Evolutionary conservation across 345 rosid genomes (phyloP), one percentile per base, ranked within the genome.

Genomic region (Ailanthus altissimus): DNA sequence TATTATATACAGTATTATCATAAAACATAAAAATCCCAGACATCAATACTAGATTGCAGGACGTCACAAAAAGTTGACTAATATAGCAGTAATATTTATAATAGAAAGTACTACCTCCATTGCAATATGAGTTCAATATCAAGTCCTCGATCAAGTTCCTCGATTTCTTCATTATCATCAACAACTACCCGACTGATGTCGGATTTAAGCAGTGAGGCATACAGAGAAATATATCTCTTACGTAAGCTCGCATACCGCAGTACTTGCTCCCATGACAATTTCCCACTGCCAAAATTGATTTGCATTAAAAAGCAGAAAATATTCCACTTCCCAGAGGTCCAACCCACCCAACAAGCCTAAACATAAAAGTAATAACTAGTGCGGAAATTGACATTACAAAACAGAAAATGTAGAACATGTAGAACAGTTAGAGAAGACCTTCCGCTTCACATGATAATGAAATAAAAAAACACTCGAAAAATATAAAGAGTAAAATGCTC

Each of bases 261-360:
- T 58, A 96, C 89, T 80, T 91, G 92, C 79, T 92, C 98, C 99
- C 99, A 96, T 12, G 97, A 93, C 85, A 93, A 78, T 76, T 81
- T 96, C 79, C 99, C 98, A 77, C 99, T 96, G 97, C 87, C 88
- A 89, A 60, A 86, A 82, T 78, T 59, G 77, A 46, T 38, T 40
- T 12, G 66, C 6, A 15, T 23, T 26, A 13, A 20, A 10, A 67
- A 58, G 49, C 25, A 28, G 66, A 62, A 62, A 70, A 70, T 51
- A 15, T 28, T 46, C 20, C 13, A 59, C 10, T 8, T 8, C 25
- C 13, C 16, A 36, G 56, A 1, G 38, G 1, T 46, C 40, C 53
- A 21, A 21, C 43, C 74, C 76, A 63, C 50, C 49, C 14, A 32
- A 20, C 12, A 73, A 43, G 76, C 67, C 46, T 26, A 73, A 58